A percentile compares a stretch with the other conserved stretches of the same genome.
Conservation (phyloP, 768 basidiomycete species). For the Mycena galericulata region DNA sequence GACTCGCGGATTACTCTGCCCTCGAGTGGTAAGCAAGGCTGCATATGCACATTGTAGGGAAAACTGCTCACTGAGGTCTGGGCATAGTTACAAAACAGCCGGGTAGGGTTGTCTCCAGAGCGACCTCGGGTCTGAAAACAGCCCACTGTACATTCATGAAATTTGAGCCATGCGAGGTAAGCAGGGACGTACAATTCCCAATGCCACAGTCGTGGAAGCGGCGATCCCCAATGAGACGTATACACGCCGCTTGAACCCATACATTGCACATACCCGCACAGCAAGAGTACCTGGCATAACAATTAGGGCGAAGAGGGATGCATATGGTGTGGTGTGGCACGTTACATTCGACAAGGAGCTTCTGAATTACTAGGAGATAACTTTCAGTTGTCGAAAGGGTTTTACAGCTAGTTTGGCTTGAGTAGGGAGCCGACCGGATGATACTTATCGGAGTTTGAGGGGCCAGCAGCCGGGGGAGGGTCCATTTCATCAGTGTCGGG, state of each 20-base stretch:
- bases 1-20: not conserved
- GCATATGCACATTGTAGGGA: too few relatives aligned
- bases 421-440: not conserved
- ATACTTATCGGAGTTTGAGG: too few relatives aligned
- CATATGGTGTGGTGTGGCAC: not conserved
- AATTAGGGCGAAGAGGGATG: not conserved
- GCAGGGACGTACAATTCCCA: conserved; percentile 11
- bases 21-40: too few relatives aligned
- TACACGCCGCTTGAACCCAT: conserved; percentile 9
- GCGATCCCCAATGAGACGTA: not conserved
- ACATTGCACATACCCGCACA: conserved; percentile 3
- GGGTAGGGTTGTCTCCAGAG: not conserved
- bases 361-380: not conserved
- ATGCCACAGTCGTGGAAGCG: not conserved
- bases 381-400: not conserved
- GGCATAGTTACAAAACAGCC: not conserved
- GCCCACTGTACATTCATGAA: not conserved
- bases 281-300: not conserved
- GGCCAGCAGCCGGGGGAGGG: too few relatives aligned
- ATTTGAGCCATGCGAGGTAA: not conserved
- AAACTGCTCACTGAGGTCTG: not conserved
- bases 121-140: not conserved
- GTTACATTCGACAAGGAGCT: not conserved
- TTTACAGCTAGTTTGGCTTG: not conserved
- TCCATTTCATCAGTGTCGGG: too few relatives aligned